A percentile compares a stretch with the other conserved stretches of the same genome.
These are phyloP conservation scores for Emergomyces orientalis DNA, from an alignment of 2,329 filamentous ascomycete species.

Conservation along the genomic window DNA sequence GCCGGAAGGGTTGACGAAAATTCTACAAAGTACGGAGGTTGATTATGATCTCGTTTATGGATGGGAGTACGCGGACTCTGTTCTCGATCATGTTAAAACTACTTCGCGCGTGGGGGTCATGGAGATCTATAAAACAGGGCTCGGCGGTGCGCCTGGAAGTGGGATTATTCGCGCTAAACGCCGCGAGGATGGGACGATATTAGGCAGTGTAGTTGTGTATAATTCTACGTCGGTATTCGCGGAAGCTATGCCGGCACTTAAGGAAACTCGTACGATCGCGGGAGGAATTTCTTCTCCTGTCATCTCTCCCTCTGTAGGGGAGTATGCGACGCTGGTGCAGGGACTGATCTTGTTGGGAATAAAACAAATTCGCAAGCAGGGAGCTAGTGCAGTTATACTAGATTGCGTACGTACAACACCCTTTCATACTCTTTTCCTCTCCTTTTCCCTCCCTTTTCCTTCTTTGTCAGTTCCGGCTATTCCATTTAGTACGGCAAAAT, in stretches of 20 bases:
- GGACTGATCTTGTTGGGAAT: conserved; percentile 72
- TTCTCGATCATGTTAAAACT: conserved; percentile 64
- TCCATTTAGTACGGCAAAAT: not conserved
- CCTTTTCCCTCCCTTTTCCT: not conserved
- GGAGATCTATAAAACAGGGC: conserved; percentile 68
- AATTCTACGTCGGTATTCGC: conserved; percentile 59
- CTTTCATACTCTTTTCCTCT: conserved; percentile 1
- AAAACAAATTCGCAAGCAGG: conserved; percentile 70
- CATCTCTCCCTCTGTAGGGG: conserved; percentile 57
- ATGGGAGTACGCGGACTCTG: conserved; percentile 62
- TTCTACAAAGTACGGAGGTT: conserved; percentile 61
- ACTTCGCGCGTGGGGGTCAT: conserved; percentile 67
- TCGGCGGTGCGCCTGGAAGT: conserved; percentile 61
- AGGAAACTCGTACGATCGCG: conserved; percentile 47
- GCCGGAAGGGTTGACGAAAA: conserved; percentile 66
- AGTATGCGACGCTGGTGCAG: conserved; percentile 64
- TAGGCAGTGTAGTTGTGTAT: conserved; percentile 74
- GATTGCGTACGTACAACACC: conserved; percentile 57
- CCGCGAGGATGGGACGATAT: conserved; percentile 54
- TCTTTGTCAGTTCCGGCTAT: conserved; percentile 19
- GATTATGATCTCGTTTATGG: conserved; percentile 79
- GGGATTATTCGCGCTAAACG: conserved; percentile 77
- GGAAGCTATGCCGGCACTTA: conserved; percentile 59
- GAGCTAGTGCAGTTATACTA: conserved; percentile 61
- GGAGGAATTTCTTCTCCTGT: conserved; percentile 75